Conservation (phyloP, 495 filamentous ascomycete genomes). For the Aspergillus nanangensis region DNA sequence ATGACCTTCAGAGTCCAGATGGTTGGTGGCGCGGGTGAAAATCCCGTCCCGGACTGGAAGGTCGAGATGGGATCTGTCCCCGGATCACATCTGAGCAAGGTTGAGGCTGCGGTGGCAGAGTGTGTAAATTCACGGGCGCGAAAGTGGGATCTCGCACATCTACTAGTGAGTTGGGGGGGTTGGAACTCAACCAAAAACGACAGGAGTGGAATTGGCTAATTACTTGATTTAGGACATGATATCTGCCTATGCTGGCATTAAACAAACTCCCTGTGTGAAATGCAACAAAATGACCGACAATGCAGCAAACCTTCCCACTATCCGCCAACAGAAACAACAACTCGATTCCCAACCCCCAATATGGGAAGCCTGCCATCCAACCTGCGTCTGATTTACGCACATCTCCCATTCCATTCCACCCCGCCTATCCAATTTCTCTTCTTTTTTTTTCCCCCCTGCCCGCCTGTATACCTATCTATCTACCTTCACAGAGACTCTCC, state of each 20-base stretch:
- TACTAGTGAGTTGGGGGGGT: slow-evolving; percentile 23
- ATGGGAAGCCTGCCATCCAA: slow-evolving; percentile 23
- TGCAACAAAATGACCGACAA: slow-evolving; percentile 35
- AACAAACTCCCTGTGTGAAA: slow-evolving; percentile 33
- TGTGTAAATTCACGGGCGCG: slow-evolving; percentile 33
- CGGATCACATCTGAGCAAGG: slow-evolving; percentile 20
- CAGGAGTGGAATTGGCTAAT: no score
- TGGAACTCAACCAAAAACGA: not conserved
- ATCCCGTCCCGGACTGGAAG: slow-evolving; percentile 24
- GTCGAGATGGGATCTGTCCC: slow-evolving; percentile 13
- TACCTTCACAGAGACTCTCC: slow-evolving; percentile 5
- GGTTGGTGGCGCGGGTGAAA: slow-evolving; percentile 23
- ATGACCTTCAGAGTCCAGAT: slow-evolving; percentile 26
- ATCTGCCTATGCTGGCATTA: slow-evolving; percentile 36
- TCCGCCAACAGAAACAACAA: slow-evolving; percentile 19
- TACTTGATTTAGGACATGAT: slow-evolving; percentile 44
- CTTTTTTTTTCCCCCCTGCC: no score
- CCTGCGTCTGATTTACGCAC: slow-evolving; percentile 19
- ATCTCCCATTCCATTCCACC: not conserved
- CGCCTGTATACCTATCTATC: no score
- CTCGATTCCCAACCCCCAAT: slow-evolving; percentile 2
- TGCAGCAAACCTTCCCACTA: slow-evolving; percentile 32
- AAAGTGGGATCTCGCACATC: slow-evolving; percentile 40
- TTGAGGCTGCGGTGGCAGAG: slow-evolving; percentile 28
- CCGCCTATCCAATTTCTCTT: no score